These are phyloP conservation scores for Eucalyptus cladocalyx DNA, from an alignment of 345 rosid genomes.

Conservation along the genomic window DNA sequence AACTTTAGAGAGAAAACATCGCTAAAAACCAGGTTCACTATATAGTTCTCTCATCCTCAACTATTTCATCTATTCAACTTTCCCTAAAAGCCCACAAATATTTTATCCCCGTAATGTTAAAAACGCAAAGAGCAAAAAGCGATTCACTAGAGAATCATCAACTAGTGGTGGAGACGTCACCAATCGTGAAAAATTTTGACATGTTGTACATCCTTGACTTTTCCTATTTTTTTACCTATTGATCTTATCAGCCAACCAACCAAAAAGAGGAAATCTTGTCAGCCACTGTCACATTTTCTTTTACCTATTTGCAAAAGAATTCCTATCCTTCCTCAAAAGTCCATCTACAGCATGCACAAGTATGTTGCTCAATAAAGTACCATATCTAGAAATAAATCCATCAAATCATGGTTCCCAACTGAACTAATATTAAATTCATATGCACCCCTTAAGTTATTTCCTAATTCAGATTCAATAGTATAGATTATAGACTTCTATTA, in stretches of 20 bases:
- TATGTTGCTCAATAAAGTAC: background rate
- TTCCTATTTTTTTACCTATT: background rate
- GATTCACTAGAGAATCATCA: background rate
- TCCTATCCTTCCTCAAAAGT: background rate
- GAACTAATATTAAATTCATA: background rate
- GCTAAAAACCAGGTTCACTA: background rate
- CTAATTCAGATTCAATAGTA: background rate
- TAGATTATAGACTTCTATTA: background rate
- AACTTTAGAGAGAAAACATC: background rate
- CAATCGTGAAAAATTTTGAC: background rate
- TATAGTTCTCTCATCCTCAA: background rate
- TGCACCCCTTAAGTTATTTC: background rate
- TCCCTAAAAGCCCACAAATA: background rate
- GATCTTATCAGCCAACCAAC: background rate
- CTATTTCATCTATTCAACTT: background rate
- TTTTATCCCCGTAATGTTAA: background rate
- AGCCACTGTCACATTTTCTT: background rate
- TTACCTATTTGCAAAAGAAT: background rate
- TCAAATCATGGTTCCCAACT: background rate
- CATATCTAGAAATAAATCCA: background rate
- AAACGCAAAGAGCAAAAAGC: background rate
- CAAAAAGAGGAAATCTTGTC: background rate
- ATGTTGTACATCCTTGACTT: background rate
- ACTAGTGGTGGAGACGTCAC: background rate
- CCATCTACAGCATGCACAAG: background rate